Conservation (phyloP, 1,284 basidiomycete species). For the Spongiforma sp. region DNA sequence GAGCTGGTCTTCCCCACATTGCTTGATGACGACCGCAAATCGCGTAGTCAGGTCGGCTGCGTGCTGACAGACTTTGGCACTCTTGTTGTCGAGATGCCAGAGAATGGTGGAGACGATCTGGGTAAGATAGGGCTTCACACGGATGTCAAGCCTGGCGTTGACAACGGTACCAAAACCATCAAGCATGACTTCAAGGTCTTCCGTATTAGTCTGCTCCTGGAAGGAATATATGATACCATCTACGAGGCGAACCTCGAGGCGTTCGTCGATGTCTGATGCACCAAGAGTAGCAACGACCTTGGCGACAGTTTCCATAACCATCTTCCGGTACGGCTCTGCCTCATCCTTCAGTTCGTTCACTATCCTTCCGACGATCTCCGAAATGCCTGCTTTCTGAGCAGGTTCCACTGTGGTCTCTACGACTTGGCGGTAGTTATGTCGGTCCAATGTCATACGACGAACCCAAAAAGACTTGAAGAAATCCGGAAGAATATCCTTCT, state of each 20-base stretch:
- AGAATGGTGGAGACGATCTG: constrained; percentile 99
- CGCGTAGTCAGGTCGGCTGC: constrained; percentile 97
- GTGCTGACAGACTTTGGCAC: constrained; percentile 82
- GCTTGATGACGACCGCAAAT: constrained; percentile 97
- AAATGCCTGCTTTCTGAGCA: constrained; percentile 95
- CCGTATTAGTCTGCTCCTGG: constrained; percentile 99
- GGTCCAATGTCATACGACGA: constrained; percentile 95
- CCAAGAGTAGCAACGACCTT: constrained; percentile 94
- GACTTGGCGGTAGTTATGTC: constrained; percentile 96
- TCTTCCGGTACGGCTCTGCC: constrained; percentile 97
- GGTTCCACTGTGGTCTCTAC: constrained; percentile 99
- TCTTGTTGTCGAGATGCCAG: constrained; percentile 99
- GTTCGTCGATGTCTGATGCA: constrained; percentile 96
- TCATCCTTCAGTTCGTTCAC: constrained; percentile 98
- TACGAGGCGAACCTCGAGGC: constrained; percentile 92
- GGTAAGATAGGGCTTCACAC: constrained; percentile 98
- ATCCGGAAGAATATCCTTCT: constrained; percentile 98
- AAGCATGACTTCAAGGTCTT: constrained; percentile 99
- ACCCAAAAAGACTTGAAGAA: constrained; percentile 99
- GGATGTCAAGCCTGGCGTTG: constrained; percentile 93
- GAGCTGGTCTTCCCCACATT: constrained; percentile 96
- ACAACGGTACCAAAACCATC: constrained; percentile 99
- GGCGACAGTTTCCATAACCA: constrained; percentile 99
- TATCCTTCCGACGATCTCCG: constrained; percentile 94
- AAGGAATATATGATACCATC: constrained; percentile 99